phyloP scores from a whole-genome alignment of 495 filamentous ascomycete species.

The Cenococcum geophilum region DNA sequence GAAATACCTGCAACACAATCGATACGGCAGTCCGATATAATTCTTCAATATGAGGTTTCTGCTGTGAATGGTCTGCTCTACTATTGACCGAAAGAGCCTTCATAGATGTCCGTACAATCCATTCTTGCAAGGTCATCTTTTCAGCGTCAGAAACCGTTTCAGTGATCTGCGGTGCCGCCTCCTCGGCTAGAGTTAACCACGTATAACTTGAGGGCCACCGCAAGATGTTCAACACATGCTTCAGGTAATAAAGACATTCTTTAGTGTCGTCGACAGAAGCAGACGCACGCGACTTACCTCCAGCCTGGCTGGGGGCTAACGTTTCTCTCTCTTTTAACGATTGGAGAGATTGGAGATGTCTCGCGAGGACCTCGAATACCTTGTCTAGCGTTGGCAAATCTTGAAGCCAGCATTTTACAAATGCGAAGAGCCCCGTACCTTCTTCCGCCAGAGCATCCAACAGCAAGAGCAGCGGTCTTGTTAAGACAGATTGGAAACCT shows the following conservation, averaged over 20 bases:
- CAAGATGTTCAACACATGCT: conserved; percentile 65
- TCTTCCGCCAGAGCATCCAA: conserved; percentile 73
- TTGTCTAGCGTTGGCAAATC: conserved; percentile 61
- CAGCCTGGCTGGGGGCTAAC: conserved; percentile 5
- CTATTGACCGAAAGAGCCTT: conserved; percentile 14
- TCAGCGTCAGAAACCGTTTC: conserved; percentile 36
- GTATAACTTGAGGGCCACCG: conserved; percentile 53
- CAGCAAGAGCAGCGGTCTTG: conserved; percentile 73
- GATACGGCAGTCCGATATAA: conserved; percentile 66
- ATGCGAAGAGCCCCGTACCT: conserved; percentile 65
- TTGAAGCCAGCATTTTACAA: conserved; percentile 75
- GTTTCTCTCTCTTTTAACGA: conserved; percentile 29
- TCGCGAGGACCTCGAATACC: conserved; percentile 33
- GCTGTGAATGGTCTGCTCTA: not conserved
- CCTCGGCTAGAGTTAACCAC: conserved; percentile 54
- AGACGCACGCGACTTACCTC: not conserved
- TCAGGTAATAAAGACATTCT: conserved; percentile 71
- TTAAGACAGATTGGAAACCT: conserved; percentile 63
- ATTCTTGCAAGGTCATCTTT: conserved; percentile 52
- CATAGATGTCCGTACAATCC: conserved; percentile 51
- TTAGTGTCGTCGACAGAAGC: conserved; percentile 59
- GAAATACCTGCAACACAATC: conserved; percentile 67
- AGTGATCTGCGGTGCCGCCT: conserved; percentile 37
- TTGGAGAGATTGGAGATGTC: conserved; percentile 21
- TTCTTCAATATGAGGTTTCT: conserved; percentile 34